These are phyloP conservation scores for Xylariaceae sp. DNA, from an alignment of 2,329 filamentous ascomycete genomes.

Conservation along the genomic window DNA sequence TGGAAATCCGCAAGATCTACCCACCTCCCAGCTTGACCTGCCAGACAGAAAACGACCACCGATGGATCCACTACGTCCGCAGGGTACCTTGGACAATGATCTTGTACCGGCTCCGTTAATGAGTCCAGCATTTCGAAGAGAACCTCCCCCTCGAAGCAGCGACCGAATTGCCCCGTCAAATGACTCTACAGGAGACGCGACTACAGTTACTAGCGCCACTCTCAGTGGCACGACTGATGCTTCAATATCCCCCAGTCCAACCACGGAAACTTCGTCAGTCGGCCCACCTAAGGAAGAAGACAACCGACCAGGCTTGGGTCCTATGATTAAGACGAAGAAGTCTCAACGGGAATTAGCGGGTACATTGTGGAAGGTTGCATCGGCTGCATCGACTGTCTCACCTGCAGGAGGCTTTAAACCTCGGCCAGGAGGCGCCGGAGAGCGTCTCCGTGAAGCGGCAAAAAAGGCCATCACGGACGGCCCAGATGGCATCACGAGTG, in stretches of 20 bases:
- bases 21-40: constrained; percentile 41
- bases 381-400: constrained; percentile 54
- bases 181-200: constrained; percentile 32
- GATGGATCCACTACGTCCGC: constrained; percentile 55
- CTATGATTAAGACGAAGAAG: constrained; percentile 82
- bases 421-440: constrained; percentile 77
- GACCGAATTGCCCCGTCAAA: constrained; percentile 45
- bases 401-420: constrained; percentile 75
- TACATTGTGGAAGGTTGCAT: constrained; percentile 74
- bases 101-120: constrained; percentile 55
- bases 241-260: constrained; percentile 24
- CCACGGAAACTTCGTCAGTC: constrained; percentile 29
- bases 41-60: constrained; percentile 62
- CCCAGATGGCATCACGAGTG: constrained; percentile 83
- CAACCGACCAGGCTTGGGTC: constrained; percentile 69
- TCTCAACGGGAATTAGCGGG: constrained; percentile 69
- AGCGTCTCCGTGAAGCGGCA: constrained; percentile 62
- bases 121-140: constrained; percentile 44
- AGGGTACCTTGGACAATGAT: constrained; percentile 43
- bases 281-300: constrained; percentile 34
- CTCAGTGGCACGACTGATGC: constrained; percentile 21
- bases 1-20: constrained; percentile 31
- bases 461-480: constrained; percentile 57
- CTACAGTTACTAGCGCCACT: constrained; percentile 11
- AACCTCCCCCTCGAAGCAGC: constrained; percentile 49